A percentile compares a stretch with the other conserved stretches of the same genome.
Evolutionary conservation across 768 basidiomycete species (phyloP).

Genomic region (Multifurca ochricompacta): DNA sequence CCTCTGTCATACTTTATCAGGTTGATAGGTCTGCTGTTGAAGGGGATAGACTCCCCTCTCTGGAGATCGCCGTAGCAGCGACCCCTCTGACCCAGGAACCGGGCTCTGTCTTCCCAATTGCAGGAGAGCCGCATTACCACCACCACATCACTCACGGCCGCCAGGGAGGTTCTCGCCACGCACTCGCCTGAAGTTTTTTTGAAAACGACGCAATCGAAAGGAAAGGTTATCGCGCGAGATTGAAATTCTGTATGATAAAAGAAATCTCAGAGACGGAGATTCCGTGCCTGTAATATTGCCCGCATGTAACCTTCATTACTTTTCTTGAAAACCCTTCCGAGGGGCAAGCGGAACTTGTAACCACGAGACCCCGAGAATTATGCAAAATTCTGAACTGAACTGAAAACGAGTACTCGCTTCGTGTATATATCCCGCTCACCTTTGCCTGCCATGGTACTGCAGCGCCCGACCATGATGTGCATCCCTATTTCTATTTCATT

Average conservation of each 20-base stretch:
- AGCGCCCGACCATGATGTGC: no score
- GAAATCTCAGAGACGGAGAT: not conserved
- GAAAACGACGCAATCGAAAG: not conserved
- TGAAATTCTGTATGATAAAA: not conserved
- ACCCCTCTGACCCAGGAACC: constrained; percentile 3
- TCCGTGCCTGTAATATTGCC: not conserved
- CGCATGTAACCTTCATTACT: not conserved
- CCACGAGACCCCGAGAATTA: no score
- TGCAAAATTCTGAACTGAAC: no score
- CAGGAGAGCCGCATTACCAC: constrained; percentile 3
- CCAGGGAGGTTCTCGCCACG: constrained; percentile 2
- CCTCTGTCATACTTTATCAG: not conserved
- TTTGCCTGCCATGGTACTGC: no score
- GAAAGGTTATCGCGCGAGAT: not conserved
- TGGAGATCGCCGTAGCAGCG: constrained; percentile 13
- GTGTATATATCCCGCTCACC: no score
- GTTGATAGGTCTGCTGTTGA: not conserved
- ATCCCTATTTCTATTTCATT: no score
- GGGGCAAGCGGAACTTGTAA: not conserved
- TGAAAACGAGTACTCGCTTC: no score
- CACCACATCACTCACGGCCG: constrained; percentile 13
- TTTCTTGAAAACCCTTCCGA: not conserved
- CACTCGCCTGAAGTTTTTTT: not conserved
- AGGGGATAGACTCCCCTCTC: not conserved
- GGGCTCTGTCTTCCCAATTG: constrained; percentile 6